Base-by-base conservation (phyloP, 2,329 filamentous ascomycete genomes). In the Karstenula rhodostoma region DNA sequence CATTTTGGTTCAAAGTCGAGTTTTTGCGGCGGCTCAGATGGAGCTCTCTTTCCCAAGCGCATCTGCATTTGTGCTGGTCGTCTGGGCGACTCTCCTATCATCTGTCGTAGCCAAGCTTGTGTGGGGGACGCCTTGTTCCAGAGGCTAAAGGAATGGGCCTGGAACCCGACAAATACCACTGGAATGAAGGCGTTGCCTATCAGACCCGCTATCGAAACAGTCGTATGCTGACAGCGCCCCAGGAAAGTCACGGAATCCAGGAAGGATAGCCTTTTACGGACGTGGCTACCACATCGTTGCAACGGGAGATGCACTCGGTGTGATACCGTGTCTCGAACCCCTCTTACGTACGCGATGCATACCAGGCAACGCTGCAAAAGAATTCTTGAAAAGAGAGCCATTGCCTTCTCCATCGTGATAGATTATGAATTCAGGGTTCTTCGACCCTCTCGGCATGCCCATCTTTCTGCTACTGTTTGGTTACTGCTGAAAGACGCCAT, bases 361-460 rank as follows among this genome's bases (percentile, higher is more conserved):
- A 22, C 48, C 48, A 17, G 19, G 25, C 29, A 13, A 17, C 8
- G 19, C 37, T 51, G 32, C 48, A 23, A 37, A 51, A 51, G 1
- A 35, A 10, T 13, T 6, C 29, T n/a, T 19, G 13, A 17, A 44
- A 40, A 44, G n/a, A 9, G 42, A 10, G 9, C 10, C 42, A 23
- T 44, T 23, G n/a, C 32, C 19, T 4, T 22, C 2, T 2, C 27
- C 23, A 25, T 15, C 0, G 33, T 22, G 17, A 10, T 42, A 42
- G 29, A 52, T 37, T 42, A 52, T 23, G 35, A 9, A 27, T 29
- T 19, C 35, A 52, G 50, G 37, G 50, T 52, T 7, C 8, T 43
- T 13, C 37, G 35, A 42, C 37, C 5, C n/a, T 19, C 35, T 42
- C 15, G 10, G 2, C 8, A n/a, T n/a, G 15, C 15, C 12, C 22